Conservation (phyloP, 2,329 filamentous ascomycete species). For the Blastomyces silverae region DNA sequence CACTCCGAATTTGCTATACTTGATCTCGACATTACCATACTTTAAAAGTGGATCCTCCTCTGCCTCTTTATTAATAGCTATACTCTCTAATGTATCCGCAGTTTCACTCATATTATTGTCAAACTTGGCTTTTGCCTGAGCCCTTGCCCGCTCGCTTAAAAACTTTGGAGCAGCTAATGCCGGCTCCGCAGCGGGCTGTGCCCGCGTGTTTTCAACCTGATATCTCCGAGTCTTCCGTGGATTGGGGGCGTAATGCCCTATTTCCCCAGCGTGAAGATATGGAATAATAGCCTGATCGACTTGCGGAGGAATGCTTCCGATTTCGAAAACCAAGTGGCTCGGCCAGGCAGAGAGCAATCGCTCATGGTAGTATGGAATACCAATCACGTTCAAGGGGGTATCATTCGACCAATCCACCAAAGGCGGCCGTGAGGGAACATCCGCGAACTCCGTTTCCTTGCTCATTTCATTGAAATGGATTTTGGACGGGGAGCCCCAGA, state of each 20-base stretch:
- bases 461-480: constrained; percentile 79
- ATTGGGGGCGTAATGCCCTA: constrained; percentile 72
- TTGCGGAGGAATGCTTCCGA: constrained; percentile 72
- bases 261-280: constrained; percentile 62
- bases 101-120: constrained; percentile 48
- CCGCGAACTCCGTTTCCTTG: constrained; percentile 69
- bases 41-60: constrained; percentile 78
- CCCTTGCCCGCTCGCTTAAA: constrained; percentile 82
- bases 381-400: constrained; percentile 74
- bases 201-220: constrained; percentile 71
- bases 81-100: constrained; percentile 58
- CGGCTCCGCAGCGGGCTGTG: constrained; percentile 53
- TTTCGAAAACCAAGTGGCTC: constrained; percentile 71
- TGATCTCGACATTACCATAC: constrained; percentile 94
- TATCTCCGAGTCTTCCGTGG: constrained; percentile 67
- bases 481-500: constrained; percentile 84
- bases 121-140: constrained; percentile 43
- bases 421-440: constrained; percentile 56
- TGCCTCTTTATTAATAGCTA: constrained; percentile 62
- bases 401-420: constrained; percentile 64
- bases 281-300: constrained; percentile 65
- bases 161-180: constrained; percentile 76
- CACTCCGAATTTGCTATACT: constrained; percentile 98
- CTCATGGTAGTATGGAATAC: constrained; percentile 91
- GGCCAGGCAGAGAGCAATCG: constrained; percentile 84